phyloP scores from a whole-genome alignment of 1,284 basidiomycete genomes.

The Boletus putidus region DNA sequence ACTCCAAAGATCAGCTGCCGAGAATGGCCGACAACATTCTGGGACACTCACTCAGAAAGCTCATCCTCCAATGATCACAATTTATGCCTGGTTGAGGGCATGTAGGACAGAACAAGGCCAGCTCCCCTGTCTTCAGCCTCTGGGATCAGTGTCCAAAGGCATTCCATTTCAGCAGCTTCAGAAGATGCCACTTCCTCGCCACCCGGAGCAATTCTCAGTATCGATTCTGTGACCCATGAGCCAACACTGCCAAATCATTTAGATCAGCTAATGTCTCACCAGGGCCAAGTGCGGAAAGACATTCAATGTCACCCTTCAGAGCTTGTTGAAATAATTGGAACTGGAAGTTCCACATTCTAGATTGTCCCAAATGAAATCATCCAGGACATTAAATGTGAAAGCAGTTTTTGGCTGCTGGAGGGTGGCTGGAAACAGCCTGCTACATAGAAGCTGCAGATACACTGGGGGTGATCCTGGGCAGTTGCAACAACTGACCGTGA shows the following conservation, averaged over 20 bases:
- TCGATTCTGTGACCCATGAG: neutral
- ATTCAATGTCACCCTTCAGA: constrained; percentile 28
- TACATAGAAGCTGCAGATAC: neutral
- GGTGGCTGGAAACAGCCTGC: neutral
- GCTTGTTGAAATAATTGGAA: constrained; percentile 29
- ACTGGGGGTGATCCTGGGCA: no score
- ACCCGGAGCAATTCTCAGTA: constrained; percentile 15
- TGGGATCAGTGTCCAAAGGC: neutral
- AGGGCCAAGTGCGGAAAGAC: constrained; percentile 24
- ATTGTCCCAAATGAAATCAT: constrained; percentile 32
- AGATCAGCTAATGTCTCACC: neutral
- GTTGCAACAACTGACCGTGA: neutral
- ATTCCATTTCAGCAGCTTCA: constrained; percentile 11
- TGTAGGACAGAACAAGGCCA: constrained; percentile 19
- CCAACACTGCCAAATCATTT: no score
- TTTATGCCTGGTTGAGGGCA: constrained; percentile 23
- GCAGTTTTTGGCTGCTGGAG: constrained; percentile 21
- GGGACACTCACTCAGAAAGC: neutral
- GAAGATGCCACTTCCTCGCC: constrained; percentile 1
- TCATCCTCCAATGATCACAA: neutral
- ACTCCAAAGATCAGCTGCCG: accelerated
- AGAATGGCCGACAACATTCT: no score
- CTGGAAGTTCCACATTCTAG: constrained; percentile 32
- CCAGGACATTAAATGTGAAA: constrained; percentile 34
- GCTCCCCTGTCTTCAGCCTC: neutral